Evolutionary conservation across 768 basidiomycete genomes (phyloP), one percentile per base, ranked within the genome.

Genomic region (Suillus placidus): DNA sequence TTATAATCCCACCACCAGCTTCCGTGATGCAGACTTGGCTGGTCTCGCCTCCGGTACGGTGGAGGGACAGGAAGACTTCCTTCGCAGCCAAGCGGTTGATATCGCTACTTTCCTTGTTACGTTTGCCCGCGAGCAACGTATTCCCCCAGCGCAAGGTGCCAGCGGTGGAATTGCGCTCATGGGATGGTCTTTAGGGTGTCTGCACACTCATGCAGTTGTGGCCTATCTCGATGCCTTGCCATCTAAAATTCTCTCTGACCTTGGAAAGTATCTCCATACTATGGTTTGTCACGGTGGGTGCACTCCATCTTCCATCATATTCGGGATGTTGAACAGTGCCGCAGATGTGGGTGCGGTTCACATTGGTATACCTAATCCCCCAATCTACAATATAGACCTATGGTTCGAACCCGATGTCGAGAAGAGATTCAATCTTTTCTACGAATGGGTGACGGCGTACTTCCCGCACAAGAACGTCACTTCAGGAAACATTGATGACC

Each of bases 1-100:
- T 2, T 76, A 76, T 18, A 1, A 64, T 1, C 74, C 74, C 18
- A 74, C 74, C n/a, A 75, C 74, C 26, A 37, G 62, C 20, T 76
- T 74, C 49, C 38, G 49, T n/a, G 63, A 70, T 23, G 42, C 3
- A 34, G 65, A 66, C 20, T 16, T 42, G 20, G 47, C 49, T 26
- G n/a, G 43, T 37, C 35, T 60, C 40, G n/a, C 4, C 7, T 45
- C 52, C 7, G 51, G 49, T 30, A 40, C 35, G n/a, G 54, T 30
- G 20, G 61, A 16, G 30, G 51, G 45, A 37, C 40, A 66, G 32
- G 45, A 63, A 20, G 26, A 14, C 6, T 55, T 54, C 42, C 40
- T 66, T 16, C 54, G 61, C 37, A 34, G 55, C 14, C 60, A 42
- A 18, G 65, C 61, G 20, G 32, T 57, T n/a, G 61, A 63, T 4